Base-by-base conservation (phyloP, 2,329 filamentous ascomycete species). In the Claviceps pusilla region DNA sequence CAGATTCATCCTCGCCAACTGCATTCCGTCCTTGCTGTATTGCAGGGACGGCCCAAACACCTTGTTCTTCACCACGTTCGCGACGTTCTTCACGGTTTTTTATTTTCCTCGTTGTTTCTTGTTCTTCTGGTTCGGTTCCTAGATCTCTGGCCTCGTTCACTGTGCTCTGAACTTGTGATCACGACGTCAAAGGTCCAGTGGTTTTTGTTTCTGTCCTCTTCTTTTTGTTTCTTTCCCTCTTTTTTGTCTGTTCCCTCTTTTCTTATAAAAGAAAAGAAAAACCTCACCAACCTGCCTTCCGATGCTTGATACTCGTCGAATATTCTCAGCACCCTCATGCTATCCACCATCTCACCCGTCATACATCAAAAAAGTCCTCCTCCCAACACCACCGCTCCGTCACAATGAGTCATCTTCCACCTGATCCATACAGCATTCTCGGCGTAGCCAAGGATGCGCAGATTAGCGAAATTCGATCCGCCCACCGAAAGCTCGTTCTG, bases 401-500 rank as follows among this genome's bases (percentile, higher is more conserved):
- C 62, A 65, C 53, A 59, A 77, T 78, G 73, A 73, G 66, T 66
- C 73, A 78, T 60, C 64, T 75, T 42, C 71, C 79, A 37, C 76
- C 81, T 58, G 88, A 97, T 72, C 91, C 89, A 50, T 95, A 95
- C 74, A 79, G 76, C 64, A 76, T 80, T 54, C 77, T 96, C 51
- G 87, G 87, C 53, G 78, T 96, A 55, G 66, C 82, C 57, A 85
- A 80, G 65, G 80, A 84, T 68, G 87, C 87, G 50, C 80, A 86
- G 57, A 66, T 82, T 46, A 61, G 81, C 50, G 80, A 84, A 61
- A 91, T 96, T 67, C 85, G 87, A 64, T 78, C 80, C 52, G 85
- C 87, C 16, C 84, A 95, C 71, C 83, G 87, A 62, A 95, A 94
- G 68, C 82, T 94, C 45, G 87, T 88, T 41, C 79, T 95, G 61